A percentile compares a stretch with the other conserved stretches of the same genome.
Conservation (phyloP, 169 alveolate genomes). For the Plasmodium vivax region DNA sequence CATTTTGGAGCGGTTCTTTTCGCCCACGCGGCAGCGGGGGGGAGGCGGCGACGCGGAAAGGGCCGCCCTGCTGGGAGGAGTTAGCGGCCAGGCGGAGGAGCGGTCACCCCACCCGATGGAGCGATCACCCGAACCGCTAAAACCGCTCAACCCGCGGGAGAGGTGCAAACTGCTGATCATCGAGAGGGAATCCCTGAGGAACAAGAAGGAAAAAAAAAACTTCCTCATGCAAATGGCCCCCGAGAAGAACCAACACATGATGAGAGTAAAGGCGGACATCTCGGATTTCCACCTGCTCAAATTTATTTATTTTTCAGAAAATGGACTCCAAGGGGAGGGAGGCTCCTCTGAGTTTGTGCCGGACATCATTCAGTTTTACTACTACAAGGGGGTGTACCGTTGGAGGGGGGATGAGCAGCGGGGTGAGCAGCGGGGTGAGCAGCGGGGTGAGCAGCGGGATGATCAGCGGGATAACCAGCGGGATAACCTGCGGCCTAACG, state of each 20-base stretch:
- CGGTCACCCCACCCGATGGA: background rate
- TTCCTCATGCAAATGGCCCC: conserved; percentile 42
- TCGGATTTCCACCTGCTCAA: conserved; percentile 11
- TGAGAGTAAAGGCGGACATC: conserved; percentile 42
- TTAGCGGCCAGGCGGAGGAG: background rate
- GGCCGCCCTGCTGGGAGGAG: background rate
- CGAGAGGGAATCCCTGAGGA: conserved; percentile 49
- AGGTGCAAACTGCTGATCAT: conserved; percentile 49
- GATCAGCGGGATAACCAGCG: background rate
- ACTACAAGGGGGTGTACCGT: conserved; percentile 15
- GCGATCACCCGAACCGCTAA: background rate
- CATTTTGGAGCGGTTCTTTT: background rate
- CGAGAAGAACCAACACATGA: conserved; percentile 5
- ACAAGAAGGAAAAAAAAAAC: conserved; percentile 57
- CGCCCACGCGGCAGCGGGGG: background rate
- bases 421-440: background rate
- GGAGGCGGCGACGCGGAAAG: background rate
- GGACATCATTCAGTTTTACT: conserved; percentile 25
- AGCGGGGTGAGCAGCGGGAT: background rate
- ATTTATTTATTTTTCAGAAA: background rate
- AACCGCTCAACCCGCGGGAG: background rate
- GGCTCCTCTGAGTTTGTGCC: background rate
- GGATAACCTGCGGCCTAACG: background rate
- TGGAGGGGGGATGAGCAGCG: background rate
- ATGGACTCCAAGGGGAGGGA: background rate